Conservation (phyloP, 225 moss, liverwort and hornwort species). For the Lunularia cruciata region DNA sequence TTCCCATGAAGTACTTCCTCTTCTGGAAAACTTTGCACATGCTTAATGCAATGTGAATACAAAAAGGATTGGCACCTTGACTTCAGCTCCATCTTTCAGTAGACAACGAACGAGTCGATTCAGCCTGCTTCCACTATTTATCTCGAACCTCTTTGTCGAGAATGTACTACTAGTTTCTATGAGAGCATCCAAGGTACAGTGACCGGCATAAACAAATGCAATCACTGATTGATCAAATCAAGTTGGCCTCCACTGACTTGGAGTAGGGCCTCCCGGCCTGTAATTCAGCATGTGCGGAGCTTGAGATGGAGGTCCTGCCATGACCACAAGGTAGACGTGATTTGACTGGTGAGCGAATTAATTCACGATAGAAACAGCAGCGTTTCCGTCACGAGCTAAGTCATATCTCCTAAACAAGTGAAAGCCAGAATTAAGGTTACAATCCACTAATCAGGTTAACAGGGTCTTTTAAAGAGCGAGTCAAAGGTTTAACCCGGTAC, state of each 20-base stretch:
- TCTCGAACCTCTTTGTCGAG: constrained; percentile 29
- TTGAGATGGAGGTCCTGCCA: constrained; percentile 55
- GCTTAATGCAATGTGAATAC: constrained; percentile 30
- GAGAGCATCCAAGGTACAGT: constrained; percentile 32
- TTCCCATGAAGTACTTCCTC: constrained; percentile 46
- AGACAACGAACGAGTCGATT: constrained; percentile 24
- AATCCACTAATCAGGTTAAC: no score
- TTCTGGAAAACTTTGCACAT: constrained; percentile 33
- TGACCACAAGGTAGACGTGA: background rate
- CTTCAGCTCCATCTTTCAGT: constrained; percentile 25
- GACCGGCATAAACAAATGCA: constrained; percentile 20
- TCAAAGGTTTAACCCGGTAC: no score
- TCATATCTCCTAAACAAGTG: no score
- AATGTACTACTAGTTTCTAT: constrained; percentile 42
- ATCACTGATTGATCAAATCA: constrained; percentile 47
- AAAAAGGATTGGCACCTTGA: constrained; percentile 47
- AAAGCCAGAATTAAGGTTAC: no score
- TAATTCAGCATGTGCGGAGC: constrained; percentile 69
- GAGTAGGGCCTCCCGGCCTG: constrained; percentile 78
- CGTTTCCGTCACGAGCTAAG: no score
- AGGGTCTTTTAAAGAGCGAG: no score
- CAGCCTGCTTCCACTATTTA: constrained; percentile 31
- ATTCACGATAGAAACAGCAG: no score
- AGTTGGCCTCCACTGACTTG: constrained; percentile 76
- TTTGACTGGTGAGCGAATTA: no score